Percentiles rank a stretch among this genome's conserved stretches.
Conservation (phyloP, 208 protist genomes). For the Trypanosoma brucei region DNA sequence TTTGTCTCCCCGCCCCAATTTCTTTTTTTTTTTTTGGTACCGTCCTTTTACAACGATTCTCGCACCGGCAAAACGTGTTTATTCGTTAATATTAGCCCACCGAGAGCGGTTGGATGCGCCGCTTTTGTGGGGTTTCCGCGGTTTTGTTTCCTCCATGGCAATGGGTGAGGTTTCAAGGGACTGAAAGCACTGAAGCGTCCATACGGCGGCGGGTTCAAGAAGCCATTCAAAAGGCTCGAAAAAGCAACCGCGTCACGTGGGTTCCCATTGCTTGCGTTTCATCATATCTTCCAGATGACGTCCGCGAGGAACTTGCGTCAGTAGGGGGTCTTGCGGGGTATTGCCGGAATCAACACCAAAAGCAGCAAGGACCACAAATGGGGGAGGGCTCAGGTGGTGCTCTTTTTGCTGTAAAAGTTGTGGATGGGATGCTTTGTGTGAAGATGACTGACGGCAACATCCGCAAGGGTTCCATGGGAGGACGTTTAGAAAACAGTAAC, state of each 20-base stretch:
- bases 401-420: conserved; percentile 13
- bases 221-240: neutral
- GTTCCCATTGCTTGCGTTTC: conserved; percentile 19
- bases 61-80: too few relatives aligned
- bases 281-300: conserved; percentile 14
- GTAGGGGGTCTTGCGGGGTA: conserved; percentile 14
- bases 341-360: conserved; percentile 1
- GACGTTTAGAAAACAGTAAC: neutral
- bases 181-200: neutral
- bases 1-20: neutral
- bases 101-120: conserved; percentile 3
- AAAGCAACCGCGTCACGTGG: neutral
- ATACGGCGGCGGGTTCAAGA: conserved; percentile 8
- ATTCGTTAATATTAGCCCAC: too few relatives aligned
- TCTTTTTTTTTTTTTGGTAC: too few relatives aligned
- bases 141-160: neutral
- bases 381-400: neutral
- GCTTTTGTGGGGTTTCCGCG: neutral
- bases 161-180: neutral
- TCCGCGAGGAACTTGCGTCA: neutral
- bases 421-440: conserved; percentile 21
- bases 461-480: neutral
- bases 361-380: neutral
- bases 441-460: neutral
- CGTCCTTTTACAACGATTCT: too few relatives aligned